phyloP scores from a whole-genome alignment of 441 rosid species.

The Euphorbia celastroides region DNA sequence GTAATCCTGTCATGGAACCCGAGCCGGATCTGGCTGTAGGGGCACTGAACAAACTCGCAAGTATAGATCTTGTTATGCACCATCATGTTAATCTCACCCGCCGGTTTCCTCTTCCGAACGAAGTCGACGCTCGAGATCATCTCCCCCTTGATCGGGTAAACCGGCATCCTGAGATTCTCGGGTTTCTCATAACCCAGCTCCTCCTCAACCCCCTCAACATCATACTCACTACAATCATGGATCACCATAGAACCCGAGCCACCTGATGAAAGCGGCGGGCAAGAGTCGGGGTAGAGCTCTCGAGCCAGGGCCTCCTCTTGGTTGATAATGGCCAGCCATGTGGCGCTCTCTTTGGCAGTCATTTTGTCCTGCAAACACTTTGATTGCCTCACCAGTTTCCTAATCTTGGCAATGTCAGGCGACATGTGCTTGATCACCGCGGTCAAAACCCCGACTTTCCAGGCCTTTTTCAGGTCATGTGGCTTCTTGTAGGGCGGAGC shows the following conservation, averaged over 20 bases:
- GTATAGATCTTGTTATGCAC: slow-evolving; percentile 59
- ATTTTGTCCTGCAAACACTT: slow-evolving; percentile 89
- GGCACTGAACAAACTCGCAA: slow-evolving; percentile 72
- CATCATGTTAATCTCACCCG: slow-evolving; percentile 34
- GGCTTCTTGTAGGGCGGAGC: slow-evolving; percentile 97
- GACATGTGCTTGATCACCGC: slow-evolving; percentile 87
- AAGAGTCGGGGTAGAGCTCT: slow-evolving; percentile 66
- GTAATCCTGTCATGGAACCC: slow-evolving; percentile 64
- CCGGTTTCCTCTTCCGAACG: slow-evolving; percentile 59
- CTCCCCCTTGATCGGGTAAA: slow-evolving; percentile 44
- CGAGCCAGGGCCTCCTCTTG: slow-evolving; percentile 57
- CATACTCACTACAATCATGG: slow-evolving; percentile 70
- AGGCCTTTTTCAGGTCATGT: slow-evolving; percentile 87
- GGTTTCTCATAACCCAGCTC: slow-evolving; percentile 54
- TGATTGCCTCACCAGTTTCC: slow-evolving; percentile 71
- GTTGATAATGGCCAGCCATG: slow-evolving; percentile 78
- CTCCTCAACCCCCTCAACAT: slow-evolving; percentile 77
- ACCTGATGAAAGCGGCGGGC: slow-evolving; percentile 43
- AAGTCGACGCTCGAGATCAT: slow-evolving; percentile 31
- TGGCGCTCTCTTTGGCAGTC: slow-evolving; percentile 87
- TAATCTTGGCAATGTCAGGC: slow-evolving; percentile 64
- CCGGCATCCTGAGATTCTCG: slow-evolving; percentile 30
- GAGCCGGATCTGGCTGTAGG: slow-evolving; percentile 44
- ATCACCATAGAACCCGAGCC: slow-evolving; percentile 52
- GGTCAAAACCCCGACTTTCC: slow-evolving; percentile 86